phyloP scores from a whole-genome alignment of 176 grass and related monocot genomes.

The Neostapfia colusana region DNA sequence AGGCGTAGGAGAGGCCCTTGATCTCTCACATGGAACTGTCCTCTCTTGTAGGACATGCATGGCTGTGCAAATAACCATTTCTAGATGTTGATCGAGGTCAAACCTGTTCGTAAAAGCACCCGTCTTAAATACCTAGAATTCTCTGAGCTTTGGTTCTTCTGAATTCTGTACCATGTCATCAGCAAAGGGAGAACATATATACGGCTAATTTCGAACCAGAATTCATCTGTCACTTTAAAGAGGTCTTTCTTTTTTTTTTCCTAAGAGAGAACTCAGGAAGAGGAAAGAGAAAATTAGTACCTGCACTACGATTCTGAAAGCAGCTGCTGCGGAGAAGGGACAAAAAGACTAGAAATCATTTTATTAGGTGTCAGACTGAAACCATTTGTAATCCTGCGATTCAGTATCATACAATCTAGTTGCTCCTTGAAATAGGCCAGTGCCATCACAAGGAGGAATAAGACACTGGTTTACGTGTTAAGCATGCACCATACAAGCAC shows the following conservation, averaged over 20 bases:
- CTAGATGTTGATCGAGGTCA: too few relatives aligned
- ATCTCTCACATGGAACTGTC: constrained; percentile 47
- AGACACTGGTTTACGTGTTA: not conserved
- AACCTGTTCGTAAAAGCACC: too few relatives aligned
- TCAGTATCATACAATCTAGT: not conserved
- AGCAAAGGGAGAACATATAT: not conserved
- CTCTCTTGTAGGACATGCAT: constrained; percentile 38
- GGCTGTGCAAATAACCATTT: too few relatives aligned
- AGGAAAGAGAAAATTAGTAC: constrained; percentile 18
- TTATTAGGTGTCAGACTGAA: constrained; percentile 39
- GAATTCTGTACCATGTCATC: not conserved
- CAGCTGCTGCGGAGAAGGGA: constrained; percentile 19
- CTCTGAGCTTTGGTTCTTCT: not conserved
- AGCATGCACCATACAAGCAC: not conserved
- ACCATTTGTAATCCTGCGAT: constrained; percentile 1
- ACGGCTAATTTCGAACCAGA: not conserved
- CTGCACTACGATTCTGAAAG: constrained; percentile 35
- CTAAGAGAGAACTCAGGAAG: not conserved
- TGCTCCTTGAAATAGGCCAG: not conserved
- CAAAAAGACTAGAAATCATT: constrained; percentile 19
- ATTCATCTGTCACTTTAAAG: constrained; percentile 14
- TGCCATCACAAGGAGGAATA: not conserved
- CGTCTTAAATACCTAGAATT: too few relatives aligned
- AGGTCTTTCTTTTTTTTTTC: constrained; percentile 48
- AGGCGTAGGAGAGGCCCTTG: constrained; percentile 9